phyloP scores from a whole-genome alignment of 1,139 yeast genomes.

The Pichia sp. region DNA sequence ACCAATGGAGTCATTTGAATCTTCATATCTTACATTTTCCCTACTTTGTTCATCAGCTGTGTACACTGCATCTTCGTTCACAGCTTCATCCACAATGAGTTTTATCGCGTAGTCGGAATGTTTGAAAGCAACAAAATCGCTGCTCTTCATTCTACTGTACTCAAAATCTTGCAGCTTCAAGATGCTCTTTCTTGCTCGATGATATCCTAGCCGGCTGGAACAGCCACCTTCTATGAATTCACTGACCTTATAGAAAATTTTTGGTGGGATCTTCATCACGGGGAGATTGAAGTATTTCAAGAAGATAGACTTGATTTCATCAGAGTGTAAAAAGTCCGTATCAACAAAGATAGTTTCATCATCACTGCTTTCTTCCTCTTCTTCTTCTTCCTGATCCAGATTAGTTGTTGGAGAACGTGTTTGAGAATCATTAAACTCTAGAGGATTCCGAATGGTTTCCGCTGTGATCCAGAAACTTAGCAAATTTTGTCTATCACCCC shows the following conservation, averaged over 20 bases:
- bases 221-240: constrained; percentile 24
- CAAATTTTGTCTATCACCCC: constrained; percentile 33
- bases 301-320: constrained; percentile 44
- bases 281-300: constrained; percentile 33
- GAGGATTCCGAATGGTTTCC: constrained; percentile 63
- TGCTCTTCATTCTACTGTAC: constrained; percentile 39
- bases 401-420: background rate
- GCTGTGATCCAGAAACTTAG: constrained; percentile 63
- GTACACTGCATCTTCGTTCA: constrained; percentile 17
- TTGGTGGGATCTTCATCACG: constrained; percentile 27
- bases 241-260: constrained; percentile 28
- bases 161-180: constrained; percentile 50
- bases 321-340: constrained; percentile 36
- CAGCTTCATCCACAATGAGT: constrained; percentile 33
- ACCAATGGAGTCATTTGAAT: too few relatives aligned
- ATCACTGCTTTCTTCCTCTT: constrained; percentile 16
- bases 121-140: constrained; percentile 53
- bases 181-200: constrained; percentile 49
- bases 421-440: constrained; percentile 34
- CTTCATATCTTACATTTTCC: too few relatives aligned
- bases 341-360: constrained; percentile 25
- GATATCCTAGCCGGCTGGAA: constrained; percentile 25
- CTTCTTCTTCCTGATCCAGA: constrained; percentile 8
- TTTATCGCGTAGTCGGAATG: constrained; percentile 42
- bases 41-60: background rate